Conservation (phyloP, 495 filamentous ascomycete genomes). For the Aspergillus funiculosus region DNA sequence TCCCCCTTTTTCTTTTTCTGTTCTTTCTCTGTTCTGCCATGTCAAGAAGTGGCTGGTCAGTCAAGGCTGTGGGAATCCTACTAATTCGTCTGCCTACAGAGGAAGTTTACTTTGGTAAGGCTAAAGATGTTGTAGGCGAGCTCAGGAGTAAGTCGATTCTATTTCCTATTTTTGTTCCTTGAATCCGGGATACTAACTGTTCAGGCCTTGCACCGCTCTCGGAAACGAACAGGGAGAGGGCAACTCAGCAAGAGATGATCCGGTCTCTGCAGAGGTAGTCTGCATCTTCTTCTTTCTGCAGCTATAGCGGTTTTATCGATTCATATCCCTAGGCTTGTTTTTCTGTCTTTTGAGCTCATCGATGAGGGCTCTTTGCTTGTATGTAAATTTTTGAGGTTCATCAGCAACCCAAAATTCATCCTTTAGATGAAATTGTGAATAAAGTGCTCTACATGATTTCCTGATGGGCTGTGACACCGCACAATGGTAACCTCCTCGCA, state of each 20-base stretch:
- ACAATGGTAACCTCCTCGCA: no score
- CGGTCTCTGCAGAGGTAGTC: constrained; percentile 40
- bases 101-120: constrained; percentile 99
- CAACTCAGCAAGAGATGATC: constrained; percentile 89
- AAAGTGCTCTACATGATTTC: no score
- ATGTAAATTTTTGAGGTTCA: background rate
- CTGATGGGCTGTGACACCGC: no score
- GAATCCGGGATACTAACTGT: background rate
- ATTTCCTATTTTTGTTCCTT: background rate
- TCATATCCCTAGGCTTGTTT: background rate
- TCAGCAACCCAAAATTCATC: no score
- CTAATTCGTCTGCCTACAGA: constrained; percentile 40
- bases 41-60: background rate
- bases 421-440: no score
- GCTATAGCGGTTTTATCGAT: background rate
- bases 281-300: background rate
- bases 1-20: no score
- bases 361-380: background rate
- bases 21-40: no score
- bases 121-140: constrained; percentile 98
- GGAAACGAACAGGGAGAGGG: constrained; percentile 77
- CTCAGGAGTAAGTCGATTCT: constrained; percentile 65
- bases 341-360: background rate
- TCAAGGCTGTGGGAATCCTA: constrained; percentile 3
- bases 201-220: constrained; percentile 70